Conservation (phyloP, 192 early-diverging fungal genomes). For the Bifiguratus adelaidae region DNA sequence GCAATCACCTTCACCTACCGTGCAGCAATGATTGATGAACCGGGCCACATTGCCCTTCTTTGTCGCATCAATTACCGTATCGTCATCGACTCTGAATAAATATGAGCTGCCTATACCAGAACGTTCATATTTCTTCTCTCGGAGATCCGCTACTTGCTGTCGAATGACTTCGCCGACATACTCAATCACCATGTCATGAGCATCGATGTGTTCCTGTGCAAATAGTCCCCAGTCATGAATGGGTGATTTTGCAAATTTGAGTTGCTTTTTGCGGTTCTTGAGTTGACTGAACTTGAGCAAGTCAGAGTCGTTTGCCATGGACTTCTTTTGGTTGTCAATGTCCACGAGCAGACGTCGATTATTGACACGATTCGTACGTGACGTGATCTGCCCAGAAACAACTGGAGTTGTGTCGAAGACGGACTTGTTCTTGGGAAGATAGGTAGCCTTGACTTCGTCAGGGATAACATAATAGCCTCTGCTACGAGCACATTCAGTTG, state of each 20-base stretch:
- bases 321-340: conserved; percentile 47
- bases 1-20: conserved; percentile 38
- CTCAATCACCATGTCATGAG: conserved; percentile 95
- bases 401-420: conserved; percentile 18
- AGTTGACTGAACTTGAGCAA: conserved; percentile 88
- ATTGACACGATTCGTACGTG: conserved; percentile 57
- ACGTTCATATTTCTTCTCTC: conserved; percentile 90
- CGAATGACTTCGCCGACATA: conserved; percentile 97
- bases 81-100: conserved; percentile 92
- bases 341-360: conserved; percentile 45
- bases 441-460: conserved; percentile 49
- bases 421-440: conserved; percentile 37
- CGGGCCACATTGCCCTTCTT: conserved; percentile 95
- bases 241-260: conserved; percentile 83
- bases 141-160: conserved; percentile 86
- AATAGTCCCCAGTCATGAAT: conserved; percentile 99
- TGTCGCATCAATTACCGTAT: conserved; percentile 95
- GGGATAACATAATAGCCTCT: conserved; percentile 69
- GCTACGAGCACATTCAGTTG: conserved; percentile 75
- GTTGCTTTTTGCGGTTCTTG: conserved; percentile 79
- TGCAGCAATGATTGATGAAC: conserved; percentile 98
- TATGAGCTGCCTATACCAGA: conserved; percentile 91
- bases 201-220: conserved; percentile 88
- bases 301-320: conserved; percentile 41
- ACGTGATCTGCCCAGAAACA: conserved; percentile 27